These are phyloP conservation scores for Talaromyces thailandensis DNA, from an alignment of 495 filamentous ascomycete genomes.

Conservation along the genomic window DNA sequence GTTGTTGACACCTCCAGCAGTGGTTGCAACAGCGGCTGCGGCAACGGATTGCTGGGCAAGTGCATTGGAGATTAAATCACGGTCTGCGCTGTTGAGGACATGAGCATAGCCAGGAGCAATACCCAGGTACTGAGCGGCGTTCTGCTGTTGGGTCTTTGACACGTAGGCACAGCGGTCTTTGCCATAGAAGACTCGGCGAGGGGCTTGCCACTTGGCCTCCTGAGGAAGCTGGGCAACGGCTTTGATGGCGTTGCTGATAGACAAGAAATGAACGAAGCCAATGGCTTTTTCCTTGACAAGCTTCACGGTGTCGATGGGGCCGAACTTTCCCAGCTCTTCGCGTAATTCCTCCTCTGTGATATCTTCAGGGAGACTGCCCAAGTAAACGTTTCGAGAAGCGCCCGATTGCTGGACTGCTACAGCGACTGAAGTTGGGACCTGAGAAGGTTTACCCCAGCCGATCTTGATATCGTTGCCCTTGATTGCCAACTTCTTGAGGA, in stretches of 20 bases:
- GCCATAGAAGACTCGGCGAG: conserved; percentile 92
- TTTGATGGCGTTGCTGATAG: conserved; percentile 96
- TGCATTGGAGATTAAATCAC: conserved; percentile 90
- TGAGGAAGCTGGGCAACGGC: conserved; percentile 95
- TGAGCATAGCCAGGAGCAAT: conserved; percentile 97
- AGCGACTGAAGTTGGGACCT: conserved; percentile 94
- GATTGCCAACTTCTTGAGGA: conserved; percentile 97
- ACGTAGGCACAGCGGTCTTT: conserved; percentile 98
- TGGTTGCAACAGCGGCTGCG: conserved; percentile 91
- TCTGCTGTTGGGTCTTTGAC: conserved; percentile 99
- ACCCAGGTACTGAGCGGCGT: conserved; percentile 94
- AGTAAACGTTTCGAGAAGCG: conserved; percentile 95
- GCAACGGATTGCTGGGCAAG: conserved; percentile 96
- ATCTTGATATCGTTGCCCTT: conserved; percentile 99
- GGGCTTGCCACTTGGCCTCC: conserved; percentile 92
- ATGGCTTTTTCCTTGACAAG: conserved; percentile 97
- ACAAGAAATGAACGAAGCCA: conserved; percentile 96
- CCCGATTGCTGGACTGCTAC: conserved; percentile 95
- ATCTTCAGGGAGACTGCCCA: conserved; percentile 88
- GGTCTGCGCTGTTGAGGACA: conserved; percentile 89
- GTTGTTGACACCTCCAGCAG: conserved; percentile 93
- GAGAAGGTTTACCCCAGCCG: conserved; percentile 97
- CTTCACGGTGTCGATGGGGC: conserved; percentile 94
- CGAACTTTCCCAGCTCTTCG: conserved; percentile 94
- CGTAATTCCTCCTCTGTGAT: conserved; percentile 84